Evolutionary conservation across 306 rosid genomes (phyloP).

Genomic region (Gynostemma pentaphyllum): DNA sequence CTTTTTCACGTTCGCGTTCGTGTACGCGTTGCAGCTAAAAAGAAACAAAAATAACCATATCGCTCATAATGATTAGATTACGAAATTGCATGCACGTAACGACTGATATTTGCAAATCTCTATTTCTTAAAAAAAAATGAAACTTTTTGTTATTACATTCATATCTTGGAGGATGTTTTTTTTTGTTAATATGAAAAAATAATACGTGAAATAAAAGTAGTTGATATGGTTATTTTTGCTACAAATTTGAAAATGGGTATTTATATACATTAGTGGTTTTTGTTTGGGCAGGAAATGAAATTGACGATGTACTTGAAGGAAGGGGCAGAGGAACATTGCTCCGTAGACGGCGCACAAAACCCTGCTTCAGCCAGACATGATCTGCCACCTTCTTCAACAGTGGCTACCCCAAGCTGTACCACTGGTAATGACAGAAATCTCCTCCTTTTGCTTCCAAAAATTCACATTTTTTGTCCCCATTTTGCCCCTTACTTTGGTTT

Average conservation of each 20-base stretch:
- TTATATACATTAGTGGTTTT: background rate
- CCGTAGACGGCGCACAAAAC: conserved; percentile 19
- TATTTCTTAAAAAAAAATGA: background rate
- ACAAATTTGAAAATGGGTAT: background rate
- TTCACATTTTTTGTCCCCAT: background rate
- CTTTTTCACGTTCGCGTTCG: background rate
- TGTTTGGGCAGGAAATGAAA: conserved; percentile 17
- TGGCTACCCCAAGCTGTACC: conserved; percentile 18
- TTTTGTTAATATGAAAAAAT: background rate
- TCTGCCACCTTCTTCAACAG: conserved; percentile 21
- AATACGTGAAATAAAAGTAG: background rate
- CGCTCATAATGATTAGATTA: conserved; percentile 4
- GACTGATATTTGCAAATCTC: background rate
- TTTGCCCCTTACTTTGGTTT: background rate
- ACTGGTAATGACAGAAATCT: conserved; percentile 19
- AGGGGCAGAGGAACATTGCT: conserved; percentile 12
- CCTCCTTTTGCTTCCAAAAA: background rate
- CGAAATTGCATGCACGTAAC: conserved; percentile 16
- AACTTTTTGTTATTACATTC: background rate
- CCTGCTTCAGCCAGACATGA: conserved; percentile 37
- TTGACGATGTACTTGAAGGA: conserved; percentile 26
- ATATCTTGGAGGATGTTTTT: background rate
- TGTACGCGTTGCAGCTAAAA: conserved; percentile 4
- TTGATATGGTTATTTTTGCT: background rate
- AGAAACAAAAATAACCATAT: background rate